Conservation (phyloP, 495 filamentous ascomycete genomes). For the Entonaema liquescens region DNA sequence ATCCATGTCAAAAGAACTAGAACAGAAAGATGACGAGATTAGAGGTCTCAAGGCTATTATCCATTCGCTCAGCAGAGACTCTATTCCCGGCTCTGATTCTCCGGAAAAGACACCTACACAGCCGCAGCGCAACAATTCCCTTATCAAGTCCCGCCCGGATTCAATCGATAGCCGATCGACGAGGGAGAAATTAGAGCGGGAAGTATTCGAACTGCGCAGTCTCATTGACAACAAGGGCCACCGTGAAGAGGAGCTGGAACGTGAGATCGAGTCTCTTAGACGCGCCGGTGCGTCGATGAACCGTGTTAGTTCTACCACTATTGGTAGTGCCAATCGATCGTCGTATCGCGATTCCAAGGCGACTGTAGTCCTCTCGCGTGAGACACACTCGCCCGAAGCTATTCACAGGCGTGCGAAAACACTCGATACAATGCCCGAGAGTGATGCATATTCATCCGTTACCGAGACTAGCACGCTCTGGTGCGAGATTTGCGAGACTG, state of each 20-base stretch:
- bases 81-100: slow-evolving; percentile 59
- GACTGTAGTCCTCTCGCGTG: slow-evolving; percentile 62
- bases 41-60: slow-evolving; percentile 97
- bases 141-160: slow-evolving; percentile 54
- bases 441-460: slow-evolving; percentile 74
- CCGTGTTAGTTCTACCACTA: slow-evolving; percentile 61
- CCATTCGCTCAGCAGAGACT: slow-evolving; percentile 85
- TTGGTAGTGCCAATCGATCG: slow-evolving; percentile 59
- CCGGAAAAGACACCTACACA: slow-evolving; percentile 54
- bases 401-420: slow-evolving; percentile 57
- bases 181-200: slow-evolving; percentile 75
- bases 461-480: slow-evolving; percentile 78
- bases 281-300: slow-evolving; percentile 50
- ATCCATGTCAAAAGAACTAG: slow-evolving; percentile 74
- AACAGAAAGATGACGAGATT: slow-evolving; percentile 97
- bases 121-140: slow-evolving; percentile 49
- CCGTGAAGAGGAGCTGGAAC: slow-evolving; percentile 90
- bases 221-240: slow-evolving; percentile 73
- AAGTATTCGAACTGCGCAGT: slow-evolving; percentile 76
- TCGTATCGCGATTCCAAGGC: slow-evolving; percentile 67
- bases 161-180: slow-evolving; percentile 64
- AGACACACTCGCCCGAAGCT: slow-evolving; percentile 48
- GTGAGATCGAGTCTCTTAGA: slow-evolving; percentile 77
- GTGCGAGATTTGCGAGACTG: slow-evolving; percentile 95
- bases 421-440: slow-evolving; percentile 72